A percentile compares a stretch with the other conserved stretches of the same genome.
Evolutionary conservation across 208 protist genomes (phyloP).

Genomic region (Leishmania turanica): DNA sequence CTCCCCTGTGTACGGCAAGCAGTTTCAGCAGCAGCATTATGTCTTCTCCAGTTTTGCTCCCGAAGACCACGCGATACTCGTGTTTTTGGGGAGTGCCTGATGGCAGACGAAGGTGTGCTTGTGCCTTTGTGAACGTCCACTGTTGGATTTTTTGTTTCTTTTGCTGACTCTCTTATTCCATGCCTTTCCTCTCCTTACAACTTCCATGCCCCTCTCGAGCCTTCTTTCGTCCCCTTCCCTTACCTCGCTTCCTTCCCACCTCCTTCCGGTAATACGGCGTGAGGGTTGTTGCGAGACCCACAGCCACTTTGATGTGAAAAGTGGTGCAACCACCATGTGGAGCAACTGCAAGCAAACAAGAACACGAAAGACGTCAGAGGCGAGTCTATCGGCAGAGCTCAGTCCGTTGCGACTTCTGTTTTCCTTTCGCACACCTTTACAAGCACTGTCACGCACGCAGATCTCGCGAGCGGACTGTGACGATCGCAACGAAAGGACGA

Average conservation of each 20-base stretch:
- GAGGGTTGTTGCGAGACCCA: neutral
- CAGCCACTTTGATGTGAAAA: neutral
- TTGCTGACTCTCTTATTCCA: neutral
- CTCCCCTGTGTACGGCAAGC: conserved; percentile 19
- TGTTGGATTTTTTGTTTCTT: neutral
- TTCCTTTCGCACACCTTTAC: neutral
- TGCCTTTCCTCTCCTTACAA: neutral
- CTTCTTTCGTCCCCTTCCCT: neutral
- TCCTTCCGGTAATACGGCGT: neutral
- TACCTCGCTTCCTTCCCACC: neutral
- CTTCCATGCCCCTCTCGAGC: neutral
- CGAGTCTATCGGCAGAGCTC: neutral
- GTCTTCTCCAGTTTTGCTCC: conserved; percentile 37
- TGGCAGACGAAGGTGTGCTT: neutral
- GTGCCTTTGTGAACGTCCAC: neutral
- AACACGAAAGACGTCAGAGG: neutral
- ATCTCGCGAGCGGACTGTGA: neutral
- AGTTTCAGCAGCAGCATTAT: conserved; percentile 31
- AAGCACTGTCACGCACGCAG: neutral
- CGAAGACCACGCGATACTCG: conserved; percentile 32
- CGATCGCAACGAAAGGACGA: neutral
- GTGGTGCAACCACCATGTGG: neutral
- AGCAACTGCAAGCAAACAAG: neutral
- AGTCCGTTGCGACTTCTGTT: neutral
- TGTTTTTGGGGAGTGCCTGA: conserved; percentile 42